phyloP scores from a whole-genome alignment of 805 yeast genomes.

The Wickerhamomyces subpelliculosus region DNA sequence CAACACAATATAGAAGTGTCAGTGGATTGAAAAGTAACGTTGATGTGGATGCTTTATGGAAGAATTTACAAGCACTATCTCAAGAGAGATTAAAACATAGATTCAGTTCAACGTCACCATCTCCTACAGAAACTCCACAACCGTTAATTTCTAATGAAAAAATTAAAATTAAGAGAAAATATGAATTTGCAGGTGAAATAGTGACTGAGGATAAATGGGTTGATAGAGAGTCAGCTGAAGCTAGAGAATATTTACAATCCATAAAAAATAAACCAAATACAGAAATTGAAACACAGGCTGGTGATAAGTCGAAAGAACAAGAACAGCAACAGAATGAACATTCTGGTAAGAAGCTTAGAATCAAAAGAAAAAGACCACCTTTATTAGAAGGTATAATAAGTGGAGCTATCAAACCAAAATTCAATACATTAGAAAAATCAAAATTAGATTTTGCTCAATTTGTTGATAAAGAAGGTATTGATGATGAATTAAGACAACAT shows the following conservation, averaged over 20 bases:
- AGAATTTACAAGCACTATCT: constrained; percentile 36
- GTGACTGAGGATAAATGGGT: constrained; percentile 76
- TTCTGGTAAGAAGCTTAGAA: constrained; percentile 36
- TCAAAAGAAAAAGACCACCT: constrained; percentile 67
- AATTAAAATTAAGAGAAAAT: constrained; percentile 68
- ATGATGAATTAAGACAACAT: constrained; percentile 71
- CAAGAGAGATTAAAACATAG: constrained; percentile 18
- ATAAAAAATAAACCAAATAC: constrained; percentile 29
- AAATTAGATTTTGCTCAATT: constrained; percentile 92
- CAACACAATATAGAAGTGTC: constrained; percentile 14
- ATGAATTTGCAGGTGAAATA: constrained; percentile 84
- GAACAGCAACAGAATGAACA: constrained; percentile 6
- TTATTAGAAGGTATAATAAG: constrained; percentile 69
- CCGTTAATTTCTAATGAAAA: constrained; percentile 29
- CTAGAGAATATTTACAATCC: constrained; percentile 67
- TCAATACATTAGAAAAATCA: constrained; percentile 89
- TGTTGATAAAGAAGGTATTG: constrained; percentile 79
- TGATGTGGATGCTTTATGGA: constrained; percentile 50
- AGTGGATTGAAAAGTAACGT: constrained; percentile 22
- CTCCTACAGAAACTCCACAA: constrained; percentile 3
- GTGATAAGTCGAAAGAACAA: constrained; percentile 2
- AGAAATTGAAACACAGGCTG: constrained; percentile 12
- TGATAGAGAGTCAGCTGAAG: constrained; percentile 75
- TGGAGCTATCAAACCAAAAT: constrained; percentile 63
- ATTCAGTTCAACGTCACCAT: constrained; percentile 12